Evolutionary conservation across 129 eudicot species (phyloP), one percentile per base, ranked within the genome.

Genomic region (Erigeron canadensis): DNA sequence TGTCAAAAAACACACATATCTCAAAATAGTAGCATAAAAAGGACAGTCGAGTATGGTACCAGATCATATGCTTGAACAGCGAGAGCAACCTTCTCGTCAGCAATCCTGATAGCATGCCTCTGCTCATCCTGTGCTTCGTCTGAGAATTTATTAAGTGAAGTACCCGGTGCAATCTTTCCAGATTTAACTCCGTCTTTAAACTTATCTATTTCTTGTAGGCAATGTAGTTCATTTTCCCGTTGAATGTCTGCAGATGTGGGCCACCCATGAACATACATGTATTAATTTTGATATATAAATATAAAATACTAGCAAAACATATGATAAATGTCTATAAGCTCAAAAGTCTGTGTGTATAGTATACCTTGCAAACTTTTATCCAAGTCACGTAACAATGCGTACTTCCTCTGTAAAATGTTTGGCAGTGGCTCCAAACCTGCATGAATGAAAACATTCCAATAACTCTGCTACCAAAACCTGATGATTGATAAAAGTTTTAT

Each of bases 351-450:
- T 41, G 16, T 59, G 8, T 15, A 64, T 61, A 63, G 56, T 67
- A 80, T 76, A 91, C 97, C 97, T 75, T 84, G 96, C 65, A 91
- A 79, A 69, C 97, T 91, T 78, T 88, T 86, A 86, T 91, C 97
- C 80, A 91, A 72, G 72, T 91, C 96, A 13, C 93, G 88, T 73
- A 91, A 69, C 55, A 91, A 69, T 1, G 92, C 90, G 46, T 91
- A 91, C 79, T 91, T 91, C 88, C 90, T 86, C 70, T 82, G 97
- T 68, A 91, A 71, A 46, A 82, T 86, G 68, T 79, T 80, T 42
- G 97, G 97, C 74, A 91, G 55, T 17, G 86, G 88, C 82, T 88
- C 97, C 77, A 91, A 79, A 86, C 86, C 97, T 91, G 82, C 38
- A 71, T 12, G 45, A 54, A 75, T 3, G 57, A 18, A 42, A 37